Evolutionary conservation across 2,329 filamentous ascomycete species (phyloP).

Genomic region (Ophiostoma ips): DNA sequence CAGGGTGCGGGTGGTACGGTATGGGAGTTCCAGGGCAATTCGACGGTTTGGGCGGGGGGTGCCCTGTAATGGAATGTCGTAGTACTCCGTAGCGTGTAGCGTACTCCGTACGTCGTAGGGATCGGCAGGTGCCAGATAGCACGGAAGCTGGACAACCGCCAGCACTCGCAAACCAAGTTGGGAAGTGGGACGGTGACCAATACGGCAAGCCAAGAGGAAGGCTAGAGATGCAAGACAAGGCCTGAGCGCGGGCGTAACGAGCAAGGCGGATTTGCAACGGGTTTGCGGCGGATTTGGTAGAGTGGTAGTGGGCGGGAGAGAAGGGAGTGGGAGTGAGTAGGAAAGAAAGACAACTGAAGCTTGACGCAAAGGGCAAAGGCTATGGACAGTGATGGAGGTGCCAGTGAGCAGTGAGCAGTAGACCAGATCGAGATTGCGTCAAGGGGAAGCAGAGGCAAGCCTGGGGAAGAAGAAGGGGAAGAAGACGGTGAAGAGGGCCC

Average conservation of each 20-base stretch:
- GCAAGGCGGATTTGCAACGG: not conserved
- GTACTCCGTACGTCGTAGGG: constrained; percentile 3
- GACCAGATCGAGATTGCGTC: too few species aligned
- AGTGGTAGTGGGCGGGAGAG: not conserved
- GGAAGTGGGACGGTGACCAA: constrained; percentile 2
- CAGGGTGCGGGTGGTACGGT: constrained; percentile 2
- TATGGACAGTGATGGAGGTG: too few species aligned
- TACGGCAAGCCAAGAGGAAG: constrained; percentile 5
- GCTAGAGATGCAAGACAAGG: not conserved
- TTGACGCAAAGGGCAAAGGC: too few species aligned
- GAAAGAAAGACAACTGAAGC: too few species aligned
- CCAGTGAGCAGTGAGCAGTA: too few species aligned
- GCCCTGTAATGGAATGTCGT: not conserved
- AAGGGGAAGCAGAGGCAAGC: too few species aligned
- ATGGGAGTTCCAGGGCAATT: not conserved
- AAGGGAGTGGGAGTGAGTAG: too few species aligned
- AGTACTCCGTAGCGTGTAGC: not conserved
- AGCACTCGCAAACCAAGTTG: not conserved
- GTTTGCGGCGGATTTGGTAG: too few species aligned
- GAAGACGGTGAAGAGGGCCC: not conserved
- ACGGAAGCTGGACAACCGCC: constrained; percentile 7
- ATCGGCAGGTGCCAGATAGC: constrained; percentile 7
- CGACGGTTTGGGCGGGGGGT: not conserved
- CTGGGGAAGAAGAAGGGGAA: too few species aligned
- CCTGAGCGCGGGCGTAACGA: not conserved